Evolutionary conservation across 169 alveolate genomes (phyloP).

Genomic region (Eimeria falciformis): DNA sequence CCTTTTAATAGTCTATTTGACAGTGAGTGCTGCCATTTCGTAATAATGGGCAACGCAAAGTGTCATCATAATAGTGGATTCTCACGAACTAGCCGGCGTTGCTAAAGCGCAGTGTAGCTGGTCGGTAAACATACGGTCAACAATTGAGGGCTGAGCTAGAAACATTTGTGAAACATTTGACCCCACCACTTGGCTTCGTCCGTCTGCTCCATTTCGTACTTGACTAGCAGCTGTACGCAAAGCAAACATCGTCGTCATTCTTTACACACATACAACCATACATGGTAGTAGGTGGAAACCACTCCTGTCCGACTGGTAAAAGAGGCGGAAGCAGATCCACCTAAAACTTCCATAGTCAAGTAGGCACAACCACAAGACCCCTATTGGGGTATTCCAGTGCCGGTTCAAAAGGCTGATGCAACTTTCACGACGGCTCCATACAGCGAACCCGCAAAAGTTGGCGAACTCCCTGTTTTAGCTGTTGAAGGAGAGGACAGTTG

Average conservation of each 20-base stretch:
- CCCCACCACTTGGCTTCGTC: slow-evolving; percentile 36
- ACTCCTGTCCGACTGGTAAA: background rate
- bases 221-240: background rate
- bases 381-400: too few relatives aligned
- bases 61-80: background rate
- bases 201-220: slow-evolving; percentile 13
- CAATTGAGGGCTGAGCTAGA: slow-evolving; percentile 45
- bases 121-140: slow-evolving; percentile 16
- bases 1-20: background rate
- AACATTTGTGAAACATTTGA: slow-evolving; percentile 53
- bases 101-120: background rate
- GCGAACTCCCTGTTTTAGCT: too few relatives aligned
- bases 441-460: background rate
- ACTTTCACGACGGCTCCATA: too few relatives aligned
- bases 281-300: background rate
- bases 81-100: background rate
- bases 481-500: background rate
- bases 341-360: background rate
- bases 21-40: background rate
- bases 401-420: too few relatives aligned
- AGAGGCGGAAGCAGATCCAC: background rate
- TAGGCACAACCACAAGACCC: too few relatives aligned
- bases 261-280: background rate
- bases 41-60: background rate
- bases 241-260: background rate